Evolutionary conservation across 2,329 filamentous ascomycete species (phyloP).

Genomic region (Cladosporium colombiae): DNA sequence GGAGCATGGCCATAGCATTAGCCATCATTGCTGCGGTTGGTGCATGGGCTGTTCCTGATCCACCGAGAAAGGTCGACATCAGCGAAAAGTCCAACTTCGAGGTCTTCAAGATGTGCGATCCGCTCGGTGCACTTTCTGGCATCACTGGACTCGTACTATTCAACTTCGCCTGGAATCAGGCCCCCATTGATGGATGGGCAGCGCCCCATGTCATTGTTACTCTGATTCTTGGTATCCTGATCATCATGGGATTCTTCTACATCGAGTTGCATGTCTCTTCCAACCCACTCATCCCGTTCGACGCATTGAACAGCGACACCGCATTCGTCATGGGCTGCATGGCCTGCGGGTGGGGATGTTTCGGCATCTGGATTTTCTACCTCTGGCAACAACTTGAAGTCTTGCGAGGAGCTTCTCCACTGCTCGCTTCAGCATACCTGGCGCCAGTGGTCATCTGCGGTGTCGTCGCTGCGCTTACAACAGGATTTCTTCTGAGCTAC

Average conservation of each 20-base stretch:
- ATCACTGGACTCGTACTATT: constrained; percentile 36
- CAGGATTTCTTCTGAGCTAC: constrained; percentile 42
- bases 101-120: constrained; percentile 27
- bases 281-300: constrained; percentile 30
- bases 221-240: constrained; percentile 33
- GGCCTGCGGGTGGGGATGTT: constrained; percentile 34
- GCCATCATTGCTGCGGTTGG: constrained; percentile 26
- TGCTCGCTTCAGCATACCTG: constrained; percentile 38
- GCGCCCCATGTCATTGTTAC: constrained; percentile 33
- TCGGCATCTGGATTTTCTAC: constrained; percentile 39
- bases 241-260: constrained; percentile 33
- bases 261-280: constrained; percentile 30
- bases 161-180: constrained; percentile 39
- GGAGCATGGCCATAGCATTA: constrained; percentile 30
- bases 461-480: constrained; percentile 39
- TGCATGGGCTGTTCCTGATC: constrained; percentile 21
- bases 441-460: constrained; percentile 38
- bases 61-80: constrained; percentile 16
- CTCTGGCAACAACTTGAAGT: constrained; percentile 38
- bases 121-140: constrained; percentile 31
- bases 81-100: constrained; percentile 19
- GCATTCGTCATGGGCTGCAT: constrained; percentile 30
- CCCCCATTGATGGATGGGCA: constrained; percentile 36
- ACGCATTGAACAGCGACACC: constrained; percentile 31
- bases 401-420: constrained; percentile 35